Evolutionary conservation across 331 rosid genomes (phyloP).

Genomic region (Pyrus hybrid): DNA sequence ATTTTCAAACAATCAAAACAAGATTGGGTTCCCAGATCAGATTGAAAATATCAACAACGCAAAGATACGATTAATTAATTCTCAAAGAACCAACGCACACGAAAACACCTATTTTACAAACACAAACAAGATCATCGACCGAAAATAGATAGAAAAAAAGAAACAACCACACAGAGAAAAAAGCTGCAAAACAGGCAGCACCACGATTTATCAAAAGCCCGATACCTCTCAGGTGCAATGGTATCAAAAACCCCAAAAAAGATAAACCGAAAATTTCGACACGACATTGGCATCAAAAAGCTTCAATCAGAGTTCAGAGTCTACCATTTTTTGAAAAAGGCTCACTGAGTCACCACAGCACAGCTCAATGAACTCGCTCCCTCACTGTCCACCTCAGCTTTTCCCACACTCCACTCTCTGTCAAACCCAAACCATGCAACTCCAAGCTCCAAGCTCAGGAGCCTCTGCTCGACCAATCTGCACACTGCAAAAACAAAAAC

Average conservation of each 20-base stretch:
- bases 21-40: background rate
- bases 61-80: background rate
- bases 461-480: constrained; percentile 19
- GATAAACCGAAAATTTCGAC: background rate
- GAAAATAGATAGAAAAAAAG: background rate
- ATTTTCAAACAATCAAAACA: background rate
- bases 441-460: constrained; percentile 4
- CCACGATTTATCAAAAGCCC: background rate
- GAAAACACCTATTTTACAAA: background rate
- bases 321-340: constrained; percentile 35
- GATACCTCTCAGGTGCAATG: background rate
- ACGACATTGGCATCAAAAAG: constrained; percentile 25
- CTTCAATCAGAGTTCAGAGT: constrained; percentile 14
- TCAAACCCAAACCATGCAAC: constrained; percentile 9
- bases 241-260: background rate
- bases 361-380: constrained; percentile 9
- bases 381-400: background rate
- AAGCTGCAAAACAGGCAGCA: background rate
- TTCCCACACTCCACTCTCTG: constrained; percentile 6
- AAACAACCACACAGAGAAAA: background rate
- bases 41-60: background rate
- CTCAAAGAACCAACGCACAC: background rate
- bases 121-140: background rate
- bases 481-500: constrained; percentile 8
- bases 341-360: constrained; percentile 14